Evolutionary conservation across 352 stramenopile species (phyloP), one percentile per base, ranked within the genome.

Genomic region (Phytopythium helicoides): DNA sequence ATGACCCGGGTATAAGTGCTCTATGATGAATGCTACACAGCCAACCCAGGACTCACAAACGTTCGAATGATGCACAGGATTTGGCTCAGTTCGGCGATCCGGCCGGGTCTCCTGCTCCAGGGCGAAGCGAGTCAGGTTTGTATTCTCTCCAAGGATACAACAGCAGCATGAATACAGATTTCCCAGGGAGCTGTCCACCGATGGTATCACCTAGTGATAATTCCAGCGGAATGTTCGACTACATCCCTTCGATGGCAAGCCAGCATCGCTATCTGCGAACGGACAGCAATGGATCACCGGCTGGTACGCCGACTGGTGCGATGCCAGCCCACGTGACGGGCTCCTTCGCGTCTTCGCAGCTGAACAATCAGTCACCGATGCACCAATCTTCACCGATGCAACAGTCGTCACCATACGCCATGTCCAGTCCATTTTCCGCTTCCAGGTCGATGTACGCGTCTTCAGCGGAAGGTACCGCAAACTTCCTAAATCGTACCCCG

Each of bases 211-310:
- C 46, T 0, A 34, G 19, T 9, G 28, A 40, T 41, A 21, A n/a
- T 41, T 8, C 36, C 18, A 22, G 21, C 21, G 46, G 28, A 16
- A 22, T 54, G 1, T 81, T 82, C 37, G 74, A 82, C 41, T 85
- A 85, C 54, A 58, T 79, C 18, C 51, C 71, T 1, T 71, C 79
- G 66, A 68, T 71, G 31, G 47, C 60, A 15, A 55, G 64, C 10
- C 62, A 76, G 8, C 69, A 71, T 7, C 62, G 74, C 14, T 66
- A 71, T 21, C 19, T 52, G 5, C 46, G 46, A 18, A 9, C 46
- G 2, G 21, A n/a, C 28, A 42, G 33, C 28, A 42, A 33, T 15
- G 46, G n/a, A 12, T 52, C 46, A 2, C 25, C 44, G 6, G 23
- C 21, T 4, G 44, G 44, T 16, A 51, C 46, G 46, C 46, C 46